Evolutionary conservation across 768 basidiomycete genomes (phyloP).

Genomic region (Trametes punicea): DNA sequence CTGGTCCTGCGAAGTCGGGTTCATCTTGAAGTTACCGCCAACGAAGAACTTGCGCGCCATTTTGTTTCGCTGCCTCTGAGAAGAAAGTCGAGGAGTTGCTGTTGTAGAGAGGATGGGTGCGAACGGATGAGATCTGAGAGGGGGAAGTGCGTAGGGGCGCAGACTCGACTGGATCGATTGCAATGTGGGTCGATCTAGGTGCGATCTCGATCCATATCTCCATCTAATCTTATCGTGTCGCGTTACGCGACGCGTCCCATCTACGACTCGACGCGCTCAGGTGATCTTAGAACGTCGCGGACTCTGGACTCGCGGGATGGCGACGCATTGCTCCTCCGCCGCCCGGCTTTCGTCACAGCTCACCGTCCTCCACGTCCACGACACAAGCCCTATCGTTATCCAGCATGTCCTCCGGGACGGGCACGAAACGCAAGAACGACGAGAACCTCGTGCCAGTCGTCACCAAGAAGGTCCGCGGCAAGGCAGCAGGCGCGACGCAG

Average conservation of each 20-base stretch:
- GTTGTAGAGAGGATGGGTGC: not conserved
- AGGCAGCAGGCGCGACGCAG: conserved; percentile 22
- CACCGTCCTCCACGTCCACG: not conserved
- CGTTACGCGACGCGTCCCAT: conserved; percentile 1
- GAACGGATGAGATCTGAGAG: not conserved
- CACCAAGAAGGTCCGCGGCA: conserved; percentile 30
- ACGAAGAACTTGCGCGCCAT: conserved; percentile 90
- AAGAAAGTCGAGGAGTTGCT: not conserved
- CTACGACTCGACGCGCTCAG: conserved; percentile 6
- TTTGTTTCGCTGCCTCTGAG: not conserved
- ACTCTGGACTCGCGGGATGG: too few species aligned
- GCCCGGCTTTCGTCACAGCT: not conserved
- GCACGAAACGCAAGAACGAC: conserved; percentile 39
- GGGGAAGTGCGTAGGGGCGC: not conserved
- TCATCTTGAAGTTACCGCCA: conserved; percentile 99
- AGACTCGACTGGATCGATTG: conserved; percentile 5
- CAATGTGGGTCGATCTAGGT: conserved; percentile 9
- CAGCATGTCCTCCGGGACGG: not conserved
- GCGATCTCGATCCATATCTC: conserved; percentile 4
- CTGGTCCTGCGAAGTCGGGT: conserved; percentile 65
- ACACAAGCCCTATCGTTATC: not conserved
- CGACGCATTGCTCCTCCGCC: too few species aligned
- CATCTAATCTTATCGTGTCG: conserved; percentile 2
- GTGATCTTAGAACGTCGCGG: too few species aligned
- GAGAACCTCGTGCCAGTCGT: conserved; percentile 21